Base-by-base conservation (phyloP, 1,284 basidiomycete species). In the Leccinum holopus region DNA sequence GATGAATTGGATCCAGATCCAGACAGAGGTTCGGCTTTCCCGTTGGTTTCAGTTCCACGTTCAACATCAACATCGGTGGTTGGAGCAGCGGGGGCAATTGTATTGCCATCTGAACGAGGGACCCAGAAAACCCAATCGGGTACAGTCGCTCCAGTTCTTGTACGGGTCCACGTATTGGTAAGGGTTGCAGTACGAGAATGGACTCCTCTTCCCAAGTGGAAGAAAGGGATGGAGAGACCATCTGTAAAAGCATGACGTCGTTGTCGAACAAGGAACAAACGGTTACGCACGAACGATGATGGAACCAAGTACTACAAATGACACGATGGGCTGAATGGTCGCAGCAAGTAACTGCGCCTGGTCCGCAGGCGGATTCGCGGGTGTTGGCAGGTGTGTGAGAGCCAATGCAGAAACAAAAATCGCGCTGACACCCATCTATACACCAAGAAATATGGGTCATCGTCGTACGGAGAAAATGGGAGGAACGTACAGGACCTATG, bases 201-300 rank as follows among this genome's bases (percentile, higher is more conserved):
- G 0, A 93, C 83, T 18, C 82, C 85, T 57, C 85, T 83, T 14
- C 91, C 85, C 35, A 91, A 79, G 35, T 83, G 88, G 79, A 95
- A 93, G 81, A 92, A 92, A 1, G 92, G 91, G 65, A 96, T 95
- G 3, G 93, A 95, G 5, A 96, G 80, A 41, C 94, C 94, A 76
- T 95, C 90, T 91, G 28, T 68, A 3, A 52, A 41, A n/a, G 11
- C 5, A 61, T 58, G 57, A 14, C 25, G 49, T 25, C 14, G 49
- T 18, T 12, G 35, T n/a, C 53, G 12, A 11, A 49, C 4, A 3
- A 41, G 53, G 18, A 53, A 49, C 21, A 39, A 44, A 41, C n/a
- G 55, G 18, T 28, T 14, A 77, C 88, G 71, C 72, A 92, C 90
- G 92, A 61, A 88, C 81, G 68, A 94, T 77, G 66, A 96, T 92